Evolutionary conservation across 2,329 filamentous ascomycete species (phyloP).

Genomic region (Cephalotrichum gorgonifer): DNA sequence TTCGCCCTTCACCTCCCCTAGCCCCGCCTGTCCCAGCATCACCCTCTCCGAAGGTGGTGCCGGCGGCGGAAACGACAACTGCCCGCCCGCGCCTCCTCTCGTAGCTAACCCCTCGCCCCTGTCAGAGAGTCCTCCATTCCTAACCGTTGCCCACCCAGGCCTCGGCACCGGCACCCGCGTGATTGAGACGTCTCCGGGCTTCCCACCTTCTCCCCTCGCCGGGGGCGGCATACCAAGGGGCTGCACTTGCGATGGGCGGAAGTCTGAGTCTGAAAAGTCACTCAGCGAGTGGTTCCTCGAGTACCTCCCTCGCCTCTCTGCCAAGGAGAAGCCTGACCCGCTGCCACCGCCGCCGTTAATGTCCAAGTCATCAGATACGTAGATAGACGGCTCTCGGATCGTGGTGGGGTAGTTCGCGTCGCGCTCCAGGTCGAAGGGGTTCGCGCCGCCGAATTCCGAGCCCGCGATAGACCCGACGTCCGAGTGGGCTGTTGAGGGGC

Average conservation of each 20-base stretch:
- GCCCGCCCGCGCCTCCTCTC: background rate
- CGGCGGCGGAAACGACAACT: constrained; percentile 25
- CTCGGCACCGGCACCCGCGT: background rate
- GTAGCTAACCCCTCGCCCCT: background rate
- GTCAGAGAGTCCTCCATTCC: background rate
- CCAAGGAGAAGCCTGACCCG: background rate
- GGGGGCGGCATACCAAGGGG: background rate
- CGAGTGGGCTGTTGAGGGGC: constrained; percentile 51
- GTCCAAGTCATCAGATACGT: constrained; percentile 48
- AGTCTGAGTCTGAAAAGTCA: background rate
- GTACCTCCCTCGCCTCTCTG: background rate
- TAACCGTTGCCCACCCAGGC: background rate
- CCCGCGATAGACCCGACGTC: constrained; percentile 45
- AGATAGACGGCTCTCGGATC: constrained; percentile 46
- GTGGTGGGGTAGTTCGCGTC: constrained; percentile 38
- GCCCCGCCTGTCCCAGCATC: constrained; percentile 42
- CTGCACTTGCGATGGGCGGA: background rate
- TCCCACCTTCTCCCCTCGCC: background rate
- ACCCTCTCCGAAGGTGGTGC: constrained; percentile 37
- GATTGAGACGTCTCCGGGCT: background rate
- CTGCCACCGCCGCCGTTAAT: constrained; percentile 22
- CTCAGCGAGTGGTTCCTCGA: background rate
- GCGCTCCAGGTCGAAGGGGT: constrained; percentile 54
- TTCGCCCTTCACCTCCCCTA: constrained; percentile 39
- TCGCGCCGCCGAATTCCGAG: constrained; percentile 42